Percentiles rank a stretch among this genome's conserved stretches.
Conservation (phyloP, 2,329 filamentous ascomycete genomes). For the Paraphoma sp. region DNA sequence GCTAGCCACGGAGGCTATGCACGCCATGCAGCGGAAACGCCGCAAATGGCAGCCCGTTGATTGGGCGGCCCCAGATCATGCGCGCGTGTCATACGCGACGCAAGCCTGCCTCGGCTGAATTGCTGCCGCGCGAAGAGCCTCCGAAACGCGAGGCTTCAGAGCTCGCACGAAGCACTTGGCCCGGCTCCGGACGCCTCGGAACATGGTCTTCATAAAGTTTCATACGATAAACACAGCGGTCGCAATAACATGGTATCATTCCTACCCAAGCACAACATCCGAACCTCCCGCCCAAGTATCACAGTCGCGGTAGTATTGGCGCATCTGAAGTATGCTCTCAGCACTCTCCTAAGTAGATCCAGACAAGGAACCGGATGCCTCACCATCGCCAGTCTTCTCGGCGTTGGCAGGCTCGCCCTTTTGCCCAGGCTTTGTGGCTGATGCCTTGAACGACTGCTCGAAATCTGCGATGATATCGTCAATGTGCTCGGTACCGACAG, state of each 20-base stretch:
- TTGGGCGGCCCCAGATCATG: slow-evolving; percentile 9
- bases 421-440: slow-evolving; percentile 53
- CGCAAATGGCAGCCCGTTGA: slow-evolving; percentile 7
- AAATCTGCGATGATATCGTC: slow-evolving; percentile 98
- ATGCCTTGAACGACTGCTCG: slow-evolving; percentile 80
- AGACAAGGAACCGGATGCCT: slow-evolving; percentile 36
- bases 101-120: slow-evolving; percentile 9
- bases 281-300: not conserved
- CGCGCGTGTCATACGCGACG: not conserved
- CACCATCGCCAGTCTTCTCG: slow-evolving; percentile 35
- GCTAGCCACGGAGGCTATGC: slow-evolving; percentile 8
- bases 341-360: slow-evolving; percentile 32
- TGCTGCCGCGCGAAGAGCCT: not conserved
- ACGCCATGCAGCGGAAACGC: slow-evolving; percentile 16
- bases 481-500: slow-evolving; percentile 94
- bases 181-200: not conserved
- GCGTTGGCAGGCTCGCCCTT: slow-evolving; percentile 43
- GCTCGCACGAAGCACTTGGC: not conserved
- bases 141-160: not conserved
- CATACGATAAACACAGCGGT: not conserved
- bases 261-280: not conserved
- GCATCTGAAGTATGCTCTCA: slow-evolving; percentile 2
- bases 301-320: not conserved
- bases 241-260: not conserved
- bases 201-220: too few species aligned